These are phyloP conservation scores for Claviceps maximensis DNA, from an alignment of 2,329 filamentous ascomycete species.

Conservation along the genomic window DNA sequence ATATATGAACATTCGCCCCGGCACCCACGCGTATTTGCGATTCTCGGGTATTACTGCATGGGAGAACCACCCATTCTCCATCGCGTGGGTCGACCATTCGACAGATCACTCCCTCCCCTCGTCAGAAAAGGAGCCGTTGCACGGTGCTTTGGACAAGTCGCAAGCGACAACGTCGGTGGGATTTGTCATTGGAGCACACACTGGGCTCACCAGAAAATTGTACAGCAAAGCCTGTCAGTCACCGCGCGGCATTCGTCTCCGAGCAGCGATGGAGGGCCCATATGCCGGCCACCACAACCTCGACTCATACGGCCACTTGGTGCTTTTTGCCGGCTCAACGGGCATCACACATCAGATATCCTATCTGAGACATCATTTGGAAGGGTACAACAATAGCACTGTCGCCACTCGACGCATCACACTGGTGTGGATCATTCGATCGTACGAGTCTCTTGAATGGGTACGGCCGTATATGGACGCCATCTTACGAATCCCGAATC, in stretches of 20 bases:
- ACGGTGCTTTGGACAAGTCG: conserved; percentile 24
- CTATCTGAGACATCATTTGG: conserved; percentile 65
- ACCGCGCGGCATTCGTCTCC: conserved; percentile 44
- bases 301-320: conserved; percentile 80
- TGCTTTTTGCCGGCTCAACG: conserved; percentile 84
- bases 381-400: conserved; percentile 54
- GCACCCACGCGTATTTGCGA: conserved; percentile 63
- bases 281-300: conserved; percentile 76
- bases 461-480: conserved; percentile 72
- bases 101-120: conserved; percentile 25
- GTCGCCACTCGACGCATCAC: conserved; percentile 71
- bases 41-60: conserved; percentile 52
- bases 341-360: conserved; percentile 93
- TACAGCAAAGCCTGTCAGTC: conserved; percentile 52
- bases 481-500: conserved; percentile 64
- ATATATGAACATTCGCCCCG: conserved; percentile 51
- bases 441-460: conserved; percentile 84
- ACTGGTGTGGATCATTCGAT: conserved; percentile 86
- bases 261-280: conserved; percentile 75
- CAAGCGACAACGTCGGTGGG: conserved; percentile 48
- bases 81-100: conserved; percentile 56
- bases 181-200: conserved; percentile 76
- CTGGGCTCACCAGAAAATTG: conserved; percentile 74
- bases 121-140: conserved; percentile 28
- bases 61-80: conserved; percentile 68